Base-by-base conservation (phyloP, 164 flowering plant species). In the Tetracentron sinense region DNA sequence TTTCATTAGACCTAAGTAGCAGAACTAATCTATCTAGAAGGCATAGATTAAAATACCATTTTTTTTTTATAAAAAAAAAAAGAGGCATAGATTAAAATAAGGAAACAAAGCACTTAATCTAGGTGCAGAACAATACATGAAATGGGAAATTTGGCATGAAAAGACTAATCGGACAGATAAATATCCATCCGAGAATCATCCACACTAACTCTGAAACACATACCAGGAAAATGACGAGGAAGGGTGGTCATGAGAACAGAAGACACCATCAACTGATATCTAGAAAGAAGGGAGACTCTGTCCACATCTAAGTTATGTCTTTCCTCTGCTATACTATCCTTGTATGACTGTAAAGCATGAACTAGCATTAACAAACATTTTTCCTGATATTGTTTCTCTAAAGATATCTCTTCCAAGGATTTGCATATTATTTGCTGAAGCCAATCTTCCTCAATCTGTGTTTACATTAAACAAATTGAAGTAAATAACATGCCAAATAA, bases 201-300 rank as follows among this genome's bases (percentile, higher is more conserved):
- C 22, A n/a, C 28, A 19, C 0, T 50, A 15, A 3, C 50, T 8
- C 30, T 22, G 31, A 47, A 31, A 50, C 2, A 63, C 70, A 1
- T 77, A 95, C 99, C 97, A 52, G 87, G 88, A 75, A 95, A 95
- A 77, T 82, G 84, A 23, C 79, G 81, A 72, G 97, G 99, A 68
- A 92, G 95, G 61, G 79, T 74, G 22, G 88, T 79, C 89, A 95
- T 83, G 48, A 91, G 87, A 64, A 84, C 80, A 6, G 97, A 88
- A 65, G 94, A 81, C 48, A 87, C 86, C 65, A 82, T 72, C 60
- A 82, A 73, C 38, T 82, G 97, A 71, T 84, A 88, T 48, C 72
- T 85, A 8, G 96, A 78, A 62, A 85, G 60, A 47, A 89, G 82
- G 68, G 65, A 42, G 42, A 54, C 47, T 61, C 68, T 71, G 57